Conservation (phyloP, 2,329 filamentous ascomycete genomes). For the Exophiala alcalophila region DNA sequence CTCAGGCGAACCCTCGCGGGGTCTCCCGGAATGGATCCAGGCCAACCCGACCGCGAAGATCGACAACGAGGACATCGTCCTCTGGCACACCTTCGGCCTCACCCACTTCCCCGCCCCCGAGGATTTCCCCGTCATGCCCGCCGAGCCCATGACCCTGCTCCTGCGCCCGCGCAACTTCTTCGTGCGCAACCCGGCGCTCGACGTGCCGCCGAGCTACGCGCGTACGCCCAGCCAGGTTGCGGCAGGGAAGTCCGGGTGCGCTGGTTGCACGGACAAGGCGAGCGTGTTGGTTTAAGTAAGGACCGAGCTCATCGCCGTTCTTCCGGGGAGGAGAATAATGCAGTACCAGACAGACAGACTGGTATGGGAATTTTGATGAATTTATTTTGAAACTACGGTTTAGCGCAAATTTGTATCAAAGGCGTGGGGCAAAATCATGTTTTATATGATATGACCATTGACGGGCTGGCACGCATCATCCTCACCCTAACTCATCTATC, state of each 20-base stretch:
- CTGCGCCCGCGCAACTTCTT: conserved; percentile 82
- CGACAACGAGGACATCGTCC: conserved; percentile 79
- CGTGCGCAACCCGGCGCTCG: conserved; percentile 70
- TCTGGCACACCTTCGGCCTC: conserved; percentile 92
- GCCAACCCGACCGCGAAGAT: conserved; percentile 65
- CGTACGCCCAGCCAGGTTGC: conserved; percentile 68
- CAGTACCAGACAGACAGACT: too few relatives aligned
- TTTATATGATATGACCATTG: too few relatives aligned
- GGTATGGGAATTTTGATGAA: too few relatives aligned
- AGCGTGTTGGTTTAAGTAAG: conserved; percentile 38
- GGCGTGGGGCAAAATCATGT: too few relatives aligned
- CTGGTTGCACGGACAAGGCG: conserved; percentile 35
- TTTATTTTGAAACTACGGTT: too few relatives aligned
- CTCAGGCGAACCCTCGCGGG: conserved; percentile 70
- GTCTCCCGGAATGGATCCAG: conserved; percentile 72
- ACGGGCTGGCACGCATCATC: too few relatives aligned
- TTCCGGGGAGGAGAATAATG: too few relatives aligned
- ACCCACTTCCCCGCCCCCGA: conserved; percentile 87
- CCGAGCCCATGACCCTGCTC: conserved; percentile 77
- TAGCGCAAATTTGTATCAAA: too few relatives aligned
- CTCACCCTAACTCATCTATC: too few relatives aligned
- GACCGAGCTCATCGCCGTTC: too few relatives aligned
- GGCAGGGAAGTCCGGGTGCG: conserved; percentile 40
- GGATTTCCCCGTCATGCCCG: conserved; percentile 90
- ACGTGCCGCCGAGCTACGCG: conserved; percentile 74